A percentile compares a stretch with the other conserved stretches of the same genome.
Evolutionary conservation across 225 moss, liverwort and hornwort species (phyloP).

Genomic region (Rhytidiadelphus loreus): DNA sequence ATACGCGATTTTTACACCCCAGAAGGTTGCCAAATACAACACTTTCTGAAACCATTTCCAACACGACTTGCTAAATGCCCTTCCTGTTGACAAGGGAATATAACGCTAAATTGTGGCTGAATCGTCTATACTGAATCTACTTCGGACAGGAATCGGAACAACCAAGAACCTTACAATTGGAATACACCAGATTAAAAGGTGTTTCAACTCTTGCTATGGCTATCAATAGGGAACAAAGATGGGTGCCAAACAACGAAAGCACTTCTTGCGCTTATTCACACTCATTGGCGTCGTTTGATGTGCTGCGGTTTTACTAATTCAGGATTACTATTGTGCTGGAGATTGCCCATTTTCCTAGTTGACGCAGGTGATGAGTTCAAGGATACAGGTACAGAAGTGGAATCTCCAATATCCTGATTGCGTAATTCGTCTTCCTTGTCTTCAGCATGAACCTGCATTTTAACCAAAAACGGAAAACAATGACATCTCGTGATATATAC

Average conservation of each 20-base stretch:
- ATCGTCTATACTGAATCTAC: neutral
- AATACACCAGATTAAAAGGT: neutral
- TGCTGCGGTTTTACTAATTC: neutral
- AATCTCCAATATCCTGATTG: neutral
- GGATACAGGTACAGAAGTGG: neutral
- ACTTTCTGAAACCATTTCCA: neutral
- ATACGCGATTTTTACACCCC: neutral
- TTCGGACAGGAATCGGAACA: neutral
- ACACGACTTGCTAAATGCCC: neutral
- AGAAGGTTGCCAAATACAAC: neutral
- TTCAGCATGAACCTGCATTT: conserved; percentile 15
- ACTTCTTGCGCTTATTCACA: neutral
- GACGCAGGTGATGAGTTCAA: neutral
- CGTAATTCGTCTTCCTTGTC: neutral
- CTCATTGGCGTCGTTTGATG: neutral
- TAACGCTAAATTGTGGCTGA: neutral
- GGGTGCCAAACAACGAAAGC: neutral
- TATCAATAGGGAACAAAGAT: neutral
- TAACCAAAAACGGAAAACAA: neutral
- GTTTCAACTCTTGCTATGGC: neutral
- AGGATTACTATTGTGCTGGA: neutral
- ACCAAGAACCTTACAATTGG: neutral
- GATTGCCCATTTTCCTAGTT: neutral
- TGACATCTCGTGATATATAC: neutral
- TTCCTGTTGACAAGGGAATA: neutral